Conservation (phyloP, 2,329 filamentous ascomycete species). For the Emmonsiellopsis sp. region DNA sequence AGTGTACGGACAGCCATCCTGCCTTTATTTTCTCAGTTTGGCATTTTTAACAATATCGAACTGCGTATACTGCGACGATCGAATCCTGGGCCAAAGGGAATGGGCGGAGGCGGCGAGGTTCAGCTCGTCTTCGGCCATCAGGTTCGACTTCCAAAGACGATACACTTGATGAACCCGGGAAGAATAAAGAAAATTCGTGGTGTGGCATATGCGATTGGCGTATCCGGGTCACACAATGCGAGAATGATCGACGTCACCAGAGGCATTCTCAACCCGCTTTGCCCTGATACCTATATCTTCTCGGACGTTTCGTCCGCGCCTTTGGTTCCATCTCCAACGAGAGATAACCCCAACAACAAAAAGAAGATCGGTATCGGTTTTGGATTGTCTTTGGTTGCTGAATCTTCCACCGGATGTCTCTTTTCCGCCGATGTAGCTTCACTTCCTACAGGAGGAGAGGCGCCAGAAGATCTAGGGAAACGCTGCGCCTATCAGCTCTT, state of each 20-base stretch:
- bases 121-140: conserved; percentile 90
- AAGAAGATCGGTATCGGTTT: conserved; percentile 75
- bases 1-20: conserved; percentile 88
- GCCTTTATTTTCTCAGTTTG: conserved; percentile 82
- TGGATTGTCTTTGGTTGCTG: conserved; percentile 80
- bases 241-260: conserved; percentile 88
- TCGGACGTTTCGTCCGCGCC: conserved; percentile 55
- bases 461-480: conserved; percentile 85
- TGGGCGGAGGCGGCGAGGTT: conserved; percentile 82
- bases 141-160: conserved; percentile 82
- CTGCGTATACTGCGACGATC: conserved; percentile 71
- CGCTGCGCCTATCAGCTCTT: conserved; percentile 82
- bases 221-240: conserved; percentile 85
- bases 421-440: conserved; percentile 77
- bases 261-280: conserved; percentile 75
- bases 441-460: conserved; percentile 67
- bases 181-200: conserved; percentile 81
- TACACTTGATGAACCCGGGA: conserved; percentile 78
- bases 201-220: conserved; percentile 87
- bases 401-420: conserved; percentile 75
- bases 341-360: conserved; percentile 46
- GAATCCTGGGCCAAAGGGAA: conserved; percentile 63
- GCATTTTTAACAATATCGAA: conserved; percentile 78
- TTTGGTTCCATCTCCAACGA: conserved; percentile 59
- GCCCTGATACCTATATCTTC: conserved; percentile 83